phyloP scores from a whole-genome alignment of 1,284 basidiomycete species.

The Cutaneotrichosporon dermatis region DNA sequence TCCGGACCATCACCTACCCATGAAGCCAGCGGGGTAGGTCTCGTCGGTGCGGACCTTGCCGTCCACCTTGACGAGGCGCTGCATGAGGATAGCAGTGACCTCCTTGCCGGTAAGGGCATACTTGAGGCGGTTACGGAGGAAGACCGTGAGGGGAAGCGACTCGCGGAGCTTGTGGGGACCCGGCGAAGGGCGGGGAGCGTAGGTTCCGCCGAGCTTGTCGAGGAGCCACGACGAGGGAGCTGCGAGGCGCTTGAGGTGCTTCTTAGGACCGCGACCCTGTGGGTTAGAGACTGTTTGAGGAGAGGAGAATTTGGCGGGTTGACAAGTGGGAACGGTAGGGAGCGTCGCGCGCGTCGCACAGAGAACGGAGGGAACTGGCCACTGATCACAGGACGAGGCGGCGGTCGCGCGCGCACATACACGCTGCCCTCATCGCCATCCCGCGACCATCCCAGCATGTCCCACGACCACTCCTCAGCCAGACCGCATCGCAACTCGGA shows the following conservation, averaged over 20 bases:
- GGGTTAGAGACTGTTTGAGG: slow-evolving; percentile 2
- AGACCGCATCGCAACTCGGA: too few relatives aligned
- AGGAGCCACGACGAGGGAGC: slow-evolving; percentile 99
- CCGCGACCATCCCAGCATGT: background rate
- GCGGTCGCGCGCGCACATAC: background rate
- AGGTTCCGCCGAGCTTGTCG: slow-evolving; percentile 97
- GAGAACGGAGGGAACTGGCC: too few relatives aligned
- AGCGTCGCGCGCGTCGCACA: too few relatives aligned
- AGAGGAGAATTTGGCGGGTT: too few relatives aligned
- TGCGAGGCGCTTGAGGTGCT: slow-evolving; percentile 96
- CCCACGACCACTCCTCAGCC: background rate
- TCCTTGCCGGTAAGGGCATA: slow-evolving; percentile 96
- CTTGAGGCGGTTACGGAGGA: slow-evolving; percentile 98
- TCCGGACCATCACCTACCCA: slow-evolving; percentile 60
- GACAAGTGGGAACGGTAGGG: too few relatives aligned
- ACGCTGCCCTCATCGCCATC: background rate
- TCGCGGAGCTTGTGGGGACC: slow-evolving; percentile 99
- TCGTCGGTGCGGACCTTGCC: slow-evolving; percentile 97
- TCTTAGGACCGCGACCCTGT: slow-evolving; percentile 97
- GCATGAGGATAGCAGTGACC: slow-evolving; percentile 90
- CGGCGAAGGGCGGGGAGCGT: slow-evolving; percentile 92
- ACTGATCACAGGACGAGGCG: too few relatives aligned
- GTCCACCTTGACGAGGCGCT: slow-evolving; percentile 98
- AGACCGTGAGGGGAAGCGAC: slow-evolving; percentile 87
- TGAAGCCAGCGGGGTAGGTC: slow-evolving; percentile 95